Base-by-base conservation (phyloP, 108 stramenopile species). In the Cyclotella kingstonii region DNA sequence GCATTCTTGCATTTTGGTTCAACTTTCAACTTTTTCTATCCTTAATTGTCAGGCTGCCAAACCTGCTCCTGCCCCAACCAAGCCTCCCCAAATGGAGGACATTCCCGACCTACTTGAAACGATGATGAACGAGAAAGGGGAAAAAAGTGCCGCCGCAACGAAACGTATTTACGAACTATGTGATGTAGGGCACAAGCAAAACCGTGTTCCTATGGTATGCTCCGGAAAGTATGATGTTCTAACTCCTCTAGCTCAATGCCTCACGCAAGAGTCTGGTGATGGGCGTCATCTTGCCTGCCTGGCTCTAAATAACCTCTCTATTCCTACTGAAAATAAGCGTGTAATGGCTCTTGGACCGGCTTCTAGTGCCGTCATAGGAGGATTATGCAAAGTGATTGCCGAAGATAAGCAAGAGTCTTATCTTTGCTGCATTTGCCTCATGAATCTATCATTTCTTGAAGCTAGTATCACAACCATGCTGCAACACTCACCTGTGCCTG, bases 361-460 rank as follows among this genome's bases (percentile, higher is more conserved):
- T 8, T 84, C 86, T 28, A 82, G 85, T 60, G 85, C 78, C 31
- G 89, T 95, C 28, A 91, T 95, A 61, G 90, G 86, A 57, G 93
- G 88, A 44, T 82, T 94, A 23, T 87, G 84, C 84, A 87, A 89
- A 64, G 90, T 94, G 27, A 94, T 94, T 56, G 86, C 87, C 51
- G 88, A 89, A 60, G 90, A 95, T 66, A 89, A 90, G 76, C 90
- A 88, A 63, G 93, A 95, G 67, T 89, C 90, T 9, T 95, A 95
- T 81, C 71, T 95, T 35, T 91, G 90, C 81, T 95, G 90, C 87
- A 95, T 95, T 73, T 91, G 90, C 51, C 78, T 95, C 63, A 91
- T 95, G 90, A 95, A 95, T 68, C 84, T 95, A 36, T 90, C 90
- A 21, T 95, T 95, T 85, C 79, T 95, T 30, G 93, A 90, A 70